A percentile compares a stretch with the other conserved stretches of the same genome.
These are phyloP conservation scores for Penicillium sp. DNA, from an alignment of 2,329 filamentous ascomycete species.

Conservation along the genomic window DNA sequence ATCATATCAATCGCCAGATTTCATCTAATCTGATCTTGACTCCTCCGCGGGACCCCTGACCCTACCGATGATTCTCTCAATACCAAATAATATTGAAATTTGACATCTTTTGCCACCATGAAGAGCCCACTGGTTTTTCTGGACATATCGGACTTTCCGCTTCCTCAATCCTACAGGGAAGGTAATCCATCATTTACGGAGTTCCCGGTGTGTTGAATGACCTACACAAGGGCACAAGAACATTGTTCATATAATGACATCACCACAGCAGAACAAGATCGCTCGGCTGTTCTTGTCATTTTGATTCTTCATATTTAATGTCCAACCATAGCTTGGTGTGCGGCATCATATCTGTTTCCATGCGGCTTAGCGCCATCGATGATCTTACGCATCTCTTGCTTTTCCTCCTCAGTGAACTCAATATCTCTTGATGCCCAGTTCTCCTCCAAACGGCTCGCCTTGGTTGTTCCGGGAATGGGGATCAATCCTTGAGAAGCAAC, in stretches of 20 bases:
- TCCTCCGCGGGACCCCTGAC: too few relatives aligned
- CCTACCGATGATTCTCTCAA: background rate
- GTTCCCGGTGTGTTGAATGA: too few relatives aligned
- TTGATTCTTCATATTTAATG: constrained; percentile 10
- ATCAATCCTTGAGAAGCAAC: constrained; percentile 45
- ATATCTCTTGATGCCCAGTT: constrained; percentile 43
- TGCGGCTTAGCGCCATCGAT: constrained; percentile 41
- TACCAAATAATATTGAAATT: too few relatives aligned
- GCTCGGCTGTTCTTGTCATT: too few relatives aligned
- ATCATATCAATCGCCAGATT: background rate
- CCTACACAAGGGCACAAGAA: too few relatives aligned
- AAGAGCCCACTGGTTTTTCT: too few relatives aligned
- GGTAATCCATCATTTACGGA: too few relatives aligned
- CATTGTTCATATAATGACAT: too few relatives aligned
- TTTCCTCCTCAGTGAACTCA: constrained; percentile 40
- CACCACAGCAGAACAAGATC: too few relatives aligned
- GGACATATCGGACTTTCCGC: too few relatives aligned
- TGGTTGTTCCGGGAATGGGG: constrained; percentile 50
- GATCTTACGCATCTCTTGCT: constrained; percentile 41
- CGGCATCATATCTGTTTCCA: constrained; percentile 37
- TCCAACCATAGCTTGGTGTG: constrained; percentile 27
- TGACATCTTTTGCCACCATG: too few relatives aligned
- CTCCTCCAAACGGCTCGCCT: constrained; percentile 40
- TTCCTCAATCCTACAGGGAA: too few relatives aligned
- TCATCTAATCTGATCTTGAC: constrained; percentile 2